Evolutionary conservation across 192 early-diverging fungal genomes (phyloP).

Genomic region (Linnemannia elongata): DNA sequence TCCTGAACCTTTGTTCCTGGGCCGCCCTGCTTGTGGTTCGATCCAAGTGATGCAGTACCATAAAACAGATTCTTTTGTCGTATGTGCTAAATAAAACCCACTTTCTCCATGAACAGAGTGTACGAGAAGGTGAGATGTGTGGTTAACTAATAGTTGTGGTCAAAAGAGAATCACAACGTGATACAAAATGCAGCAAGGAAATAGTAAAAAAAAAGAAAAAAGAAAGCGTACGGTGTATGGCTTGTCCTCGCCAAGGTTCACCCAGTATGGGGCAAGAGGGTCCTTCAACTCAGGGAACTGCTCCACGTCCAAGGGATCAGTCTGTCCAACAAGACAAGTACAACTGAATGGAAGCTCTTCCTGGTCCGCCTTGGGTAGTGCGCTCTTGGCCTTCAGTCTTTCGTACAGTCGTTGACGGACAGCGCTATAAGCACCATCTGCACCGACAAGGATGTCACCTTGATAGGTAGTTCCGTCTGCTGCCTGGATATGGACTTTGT

Average conservation of each 20-base stretch:
- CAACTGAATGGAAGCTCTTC: background rate
- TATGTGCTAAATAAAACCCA: too few species aligned
- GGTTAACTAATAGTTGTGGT: too few species aligned
- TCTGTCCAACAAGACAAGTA: conserved; percentile 24
- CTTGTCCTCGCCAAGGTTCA: background rate
- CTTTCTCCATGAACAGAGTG: too few species aligned
- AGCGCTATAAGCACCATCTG: conserved; percentile 37
- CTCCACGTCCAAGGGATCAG: background rate
- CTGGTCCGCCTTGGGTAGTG: background rate
- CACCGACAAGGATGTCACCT: conserved; percentile 46
- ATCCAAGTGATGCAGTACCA: background rate
- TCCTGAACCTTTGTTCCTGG: background rate
- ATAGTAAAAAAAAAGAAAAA: too few species aligned
- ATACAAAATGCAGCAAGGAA: too few species aligned
- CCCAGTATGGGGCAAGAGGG: too few species aligned
- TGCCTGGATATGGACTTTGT: conserved; percentile 27
- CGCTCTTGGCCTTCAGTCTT: background rate
- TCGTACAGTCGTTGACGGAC: conserved; percentile 24
- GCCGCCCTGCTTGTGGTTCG: too few species aligned
- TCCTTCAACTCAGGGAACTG: background rate
- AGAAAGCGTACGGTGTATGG: too few species aligned
- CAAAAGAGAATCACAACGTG: too few species aligned
- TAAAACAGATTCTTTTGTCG: background rate
- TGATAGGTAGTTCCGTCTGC: conserved; percentile 8
- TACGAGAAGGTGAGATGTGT: too few species aligned